Evolutionary conservation across 148 eudicot species (phyloP).

Genomic region (Rhododendron molle): DNA sequence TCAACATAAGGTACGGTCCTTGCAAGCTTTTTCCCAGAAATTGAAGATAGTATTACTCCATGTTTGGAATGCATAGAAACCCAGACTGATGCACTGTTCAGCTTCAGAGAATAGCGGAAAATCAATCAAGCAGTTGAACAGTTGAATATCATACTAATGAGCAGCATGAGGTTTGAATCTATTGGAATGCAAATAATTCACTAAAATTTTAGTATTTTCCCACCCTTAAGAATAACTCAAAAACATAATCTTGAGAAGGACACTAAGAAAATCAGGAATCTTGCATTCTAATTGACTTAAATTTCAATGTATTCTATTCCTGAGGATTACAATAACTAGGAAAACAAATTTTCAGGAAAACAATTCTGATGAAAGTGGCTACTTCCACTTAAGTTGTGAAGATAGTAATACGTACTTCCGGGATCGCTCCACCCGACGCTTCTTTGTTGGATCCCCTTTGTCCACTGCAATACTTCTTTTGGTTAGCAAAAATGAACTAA

Average conservation of each 20-base stretch:
- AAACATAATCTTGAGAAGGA: neutral
- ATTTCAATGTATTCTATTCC: neutral
- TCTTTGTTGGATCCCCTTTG: conserved; percentile 50
- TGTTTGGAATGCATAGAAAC: neutral
- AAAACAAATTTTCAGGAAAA: neutral
- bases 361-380: neutral
- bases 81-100: neutral
- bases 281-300: neutral
- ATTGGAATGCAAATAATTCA: neutral
- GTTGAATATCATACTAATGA: neutral
- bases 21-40: neutral
- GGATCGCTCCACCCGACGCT: conserved; percentile 55
- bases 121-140: neutral
- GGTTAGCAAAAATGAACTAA: conserved; percentile 5
- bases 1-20: neutral
- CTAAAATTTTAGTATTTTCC: neutral
- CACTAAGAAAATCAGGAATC: neutral
- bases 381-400: neutral
- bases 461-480: conserved; percentile 27
- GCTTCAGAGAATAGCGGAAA: neutral
- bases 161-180: neutral
- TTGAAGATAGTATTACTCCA: neutral
- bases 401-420: conserved; percentile 37
- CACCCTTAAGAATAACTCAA: neutral
- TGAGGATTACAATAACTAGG: neutral